A percentile compares a stretch with the other conserved stretches of the same genome.
phyloP scores from a whole-genome alignment of 2,329 filamentous ascomycete genomes.

The Cephalotrichum gorgonifer region DNA sequence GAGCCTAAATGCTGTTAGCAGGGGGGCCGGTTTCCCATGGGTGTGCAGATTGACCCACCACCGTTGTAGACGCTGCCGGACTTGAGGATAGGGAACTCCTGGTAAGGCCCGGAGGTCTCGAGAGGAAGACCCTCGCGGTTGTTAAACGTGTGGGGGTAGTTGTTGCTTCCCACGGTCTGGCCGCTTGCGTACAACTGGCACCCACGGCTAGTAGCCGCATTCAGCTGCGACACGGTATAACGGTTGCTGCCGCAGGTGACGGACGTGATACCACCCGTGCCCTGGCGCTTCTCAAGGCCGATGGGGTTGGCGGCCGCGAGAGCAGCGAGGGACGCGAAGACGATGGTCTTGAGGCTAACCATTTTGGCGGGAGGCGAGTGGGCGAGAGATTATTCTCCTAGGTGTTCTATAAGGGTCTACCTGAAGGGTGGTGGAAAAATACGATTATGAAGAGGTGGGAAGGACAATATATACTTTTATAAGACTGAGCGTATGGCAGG shows the following conservation, averaged over 20 bases:
- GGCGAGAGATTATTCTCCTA: too few species aligned
- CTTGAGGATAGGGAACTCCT: conserved; percentile 27
- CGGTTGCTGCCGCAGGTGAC: conserved; percentile 19
- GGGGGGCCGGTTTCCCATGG: not conserved
- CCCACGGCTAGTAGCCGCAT: conserved; percentile 14
- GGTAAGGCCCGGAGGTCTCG: conserved; percentile 20
- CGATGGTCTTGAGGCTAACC: conserved; percentile 8
- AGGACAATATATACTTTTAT: too few species aligned
- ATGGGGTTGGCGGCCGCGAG: conserved; percentile 17
- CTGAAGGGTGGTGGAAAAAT: too few species aligned
- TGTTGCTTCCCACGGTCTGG: conserved; percentile 16
- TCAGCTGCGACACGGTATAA: conserved; percentile 17
- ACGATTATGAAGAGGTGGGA: too few species aligned
- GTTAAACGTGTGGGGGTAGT: conserved; percentile 27
- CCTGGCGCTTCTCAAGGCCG: conserved; percentile 11
- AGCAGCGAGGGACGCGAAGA: conserved; percentile 17
- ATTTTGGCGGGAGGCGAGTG: too few species aligned
- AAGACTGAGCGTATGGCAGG: too few species aligned
- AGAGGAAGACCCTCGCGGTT: conserved; percentile 24
- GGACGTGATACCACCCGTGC: conserved; percentile 7
- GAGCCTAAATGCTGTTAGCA: conserved; percentile 12
- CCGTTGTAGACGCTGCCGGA: conserved; percentile 22
- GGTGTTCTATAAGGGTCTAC: too few species aligned
- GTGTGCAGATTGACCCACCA: conserved; percentile 15
- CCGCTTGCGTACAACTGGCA: conserved; percentile 9